phyloP scores from a whole-genome alignment of 2,329 filamentous ascomycete species.

The Ophiostoma populinum region DNA sequence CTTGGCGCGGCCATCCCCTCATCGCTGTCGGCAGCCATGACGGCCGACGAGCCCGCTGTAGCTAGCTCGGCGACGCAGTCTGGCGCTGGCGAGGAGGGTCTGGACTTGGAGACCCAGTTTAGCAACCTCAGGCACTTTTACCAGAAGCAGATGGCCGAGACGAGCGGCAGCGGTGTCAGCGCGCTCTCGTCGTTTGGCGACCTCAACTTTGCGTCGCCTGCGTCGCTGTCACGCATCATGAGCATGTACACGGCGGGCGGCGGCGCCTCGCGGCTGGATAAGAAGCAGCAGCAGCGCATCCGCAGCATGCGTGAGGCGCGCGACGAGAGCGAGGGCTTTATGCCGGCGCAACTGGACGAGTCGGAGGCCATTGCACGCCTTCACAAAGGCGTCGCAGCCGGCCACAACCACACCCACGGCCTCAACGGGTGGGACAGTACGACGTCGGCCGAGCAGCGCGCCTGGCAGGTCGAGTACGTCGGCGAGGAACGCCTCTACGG shows the following conservation, averaged over 20 bases:
- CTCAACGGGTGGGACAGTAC: constrained; percentile 47
- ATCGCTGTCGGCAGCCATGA: neutral
- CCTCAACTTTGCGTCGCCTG: constrained; percentile 56
- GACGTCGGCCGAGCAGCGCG: constrained; percentile 29
- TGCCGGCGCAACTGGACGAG: constrained; percentile 44
- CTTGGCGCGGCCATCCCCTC: constrained; percentile 17
- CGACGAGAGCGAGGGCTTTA: constrained; percentile 52
- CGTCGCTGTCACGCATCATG: constrained; percentile 76
- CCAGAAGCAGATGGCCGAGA: constrained; percentile 54
- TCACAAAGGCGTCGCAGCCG: constrained; percentile 12
- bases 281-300: constrained; percentile 49
- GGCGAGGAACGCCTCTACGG: constrained; percentile 27
- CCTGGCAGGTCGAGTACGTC: constrained; percentile 21
- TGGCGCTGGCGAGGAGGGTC: constrained; percentile 20
- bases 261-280: constrained; percentile 40
- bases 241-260: constrained; percentile 54
- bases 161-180: constrained; percentile 29
- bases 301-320: constrained; percentile 69
- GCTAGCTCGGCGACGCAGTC: no score
- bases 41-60: neutral
- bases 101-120: constrained; percentile 55
- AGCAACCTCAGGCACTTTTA: constrained; percentile 65
- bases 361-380: constrained; percentile 41
- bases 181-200: constrained; percentile 29
- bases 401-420: neutral